Percentiles rank a stretch among this genome's conserved stretches.
Evolutionary conservation across 345 rosid species (phyloP).

Genomic region (Populus davidiana): DNA sequence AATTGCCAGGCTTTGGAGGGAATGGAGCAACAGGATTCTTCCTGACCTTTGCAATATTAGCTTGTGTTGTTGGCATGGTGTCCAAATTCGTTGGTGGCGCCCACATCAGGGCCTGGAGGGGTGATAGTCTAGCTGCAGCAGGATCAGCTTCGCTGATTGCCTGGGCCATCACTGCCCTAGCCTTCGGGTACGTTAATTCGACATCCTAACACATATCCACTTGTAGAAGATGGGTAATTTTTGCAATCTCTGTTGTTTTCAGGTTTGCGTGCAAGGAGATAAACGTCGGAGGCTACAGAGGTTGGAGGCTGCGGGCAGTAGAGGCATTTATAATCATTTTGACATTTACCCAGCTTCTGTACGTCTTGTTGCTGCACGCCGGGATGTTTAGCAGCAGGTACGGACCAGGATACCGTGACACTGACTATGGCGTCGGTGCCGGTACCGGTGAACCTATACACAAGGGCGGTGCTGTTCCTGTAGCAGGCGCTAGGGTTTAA

Average conservation of each 20-base stretch:
- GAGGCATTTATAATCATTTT: slow-evolving; percentile 80
- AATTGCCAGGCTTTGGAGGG: slow-evolving; percentile 68
- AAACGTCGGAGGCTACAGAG: slow-evolving; percentile 75
- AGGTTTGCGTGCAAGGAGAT: slow-evolving; percentile 91
- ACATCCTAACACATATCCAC: background rate
- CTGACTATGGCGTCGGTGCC: slow-evolving; percentile 40
- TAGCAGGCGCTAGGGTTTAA: slow-evolving; percentile 29
- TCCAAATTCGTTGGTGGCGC: slow-evolving; percentile 70
- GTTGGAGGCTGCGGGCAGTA: slow-evolving; percentile 66
- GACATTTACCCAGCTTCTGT: slow-evolving; percentile 61
- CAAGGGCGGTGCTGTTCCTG: slow-evolving; percentile 26
- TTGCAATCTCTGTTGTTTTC: background rate
- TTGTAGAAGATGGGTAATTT: background rate
- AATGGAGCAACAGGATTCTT: slow-evolving; percentile 86
- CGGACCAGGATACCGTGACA: slow-evolving; percentile 78
- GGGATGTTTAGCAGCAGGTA: slow-evolving; percentile 65
- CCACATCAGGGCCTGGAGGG: slow-evolving; percentile 80
- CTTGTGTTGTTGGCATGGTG: slow-evolving; percentile 59
- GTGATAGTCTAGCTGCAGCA: slow-evolving; percentile 76
- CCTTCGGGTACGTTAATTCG: slow-evolving; percentile 53
- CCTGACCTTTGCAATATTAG: slow-evolving; percentile 55
- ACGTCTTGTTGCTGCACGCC: slow-evolving; percentile 67
- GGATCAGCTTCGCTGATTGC: slow-evolving; percentile 62
- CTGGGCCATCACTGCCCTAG: slow-evolving; percentile 77
- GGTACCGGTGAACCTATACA: slow-evolving; percentile 27